Evolutionary conservation across 2,329 filamentous ascomycete species (phyloP), one percentile per base, ranked within the genome.

Genomic region (Fusarium citri): DNA sequence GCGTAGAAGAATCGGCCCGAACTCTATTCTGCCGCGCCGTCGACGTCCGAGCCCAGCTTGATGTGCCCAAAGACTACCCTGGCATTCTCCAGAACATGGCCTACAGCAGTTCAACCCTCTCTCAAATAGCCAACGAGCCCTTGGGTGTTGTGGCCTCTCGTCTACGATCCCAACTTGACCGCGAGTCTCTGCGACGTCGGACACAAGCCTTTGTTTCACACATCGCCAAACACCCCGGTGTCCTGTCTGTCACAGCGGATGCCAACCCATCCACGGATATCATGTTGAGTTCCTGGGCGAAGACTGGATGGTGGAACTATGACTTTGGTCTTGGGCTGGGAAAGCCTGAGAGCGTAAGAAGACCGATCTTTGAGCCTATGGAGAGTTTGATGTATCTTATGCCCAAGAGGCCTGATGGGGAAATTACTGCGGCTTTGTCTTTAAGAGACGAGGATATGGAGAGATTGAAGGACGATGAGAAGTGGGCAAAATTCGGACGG

Each of bases 211-310:
- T 37, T 37, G 34, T 37, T n/a, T 37, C 34, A n/a, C 34, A 37
- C 34, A 37, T 37, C n/a, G 34, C 34, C 10, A 37, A 37, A 6
- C 18, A 37, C 18, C 34, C 34, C 4, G 34, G 34, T n/a, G 18
- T 18, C 4, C 10, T 37, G 34, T 37, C 34, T n/a, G 34, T 37
- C 4, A 37, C 34, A n/a, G 34, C 34, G 3, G 34, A 69, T 6
- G 55, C 83, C 4, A 78, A 84, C 30, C 66, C 78, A 0, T 73
- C 80, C 0, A 74, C 72, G 0, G 85, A 87, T 41, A 75, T 88
- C 5, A 83, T 84, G 79, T 64, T 89, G 8, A 88, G 84, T 60
- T 88, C 86, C 1, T 89, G 86, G 87, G 80, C 81, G 1, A 84
- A 85, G 54, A 72, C 85, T 5, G 75, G 81, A 6, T 78, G 77